Conservation (phyloP, 2,329 filamentous ascomycete genomes). For the Talaromyces sp. region DNA sequence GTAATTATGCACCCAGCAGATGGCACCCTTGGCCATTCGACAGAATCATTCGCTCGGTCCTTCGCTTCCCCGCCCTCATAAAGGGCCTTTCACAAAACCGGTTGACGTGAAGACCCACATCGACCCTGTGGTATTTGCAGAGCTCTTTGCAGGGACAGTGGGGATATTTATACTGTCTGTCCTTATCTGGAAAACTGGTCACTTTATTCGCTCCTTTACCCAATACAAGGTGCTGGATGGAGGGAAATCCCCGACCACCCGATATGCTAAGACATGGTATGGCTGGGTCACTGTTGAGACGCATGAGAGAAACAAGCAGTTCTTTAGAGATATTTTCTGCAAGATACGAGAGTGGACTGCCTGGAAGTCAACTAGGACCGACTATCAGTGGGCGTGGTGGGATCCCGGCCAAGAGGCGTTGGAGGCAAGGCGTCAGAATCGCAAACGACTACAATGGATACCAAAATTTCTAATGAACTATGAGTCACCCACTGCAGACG, state of each 20-base stretch:
- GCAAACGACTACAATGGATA: conserved; percentile 24
- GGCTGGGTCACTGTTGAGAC: conserved; percentile 42
- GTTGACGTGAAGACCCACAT: conserved; percentile 30
- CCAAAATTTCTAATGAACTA: conserved; percentile 32
- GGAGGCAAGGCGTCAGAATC: conserved; percentile 22
- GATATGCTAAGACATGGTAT: conserved; percentile 47
- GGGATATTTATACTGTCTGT: conserved; percentile 42
- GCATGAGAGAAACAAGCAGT: conserved; percentile 33
- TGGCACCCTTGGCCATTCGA: conserved; percentile 35
- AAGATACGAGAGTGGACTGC: conserved; percentile 30
- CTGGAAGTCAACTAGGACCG: conserved; percentile 39
- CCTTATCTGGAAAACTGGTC: conserved; percentile 43
- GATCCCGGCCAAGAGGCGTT: conserved; percentile 35
- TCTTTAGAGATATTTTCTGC: conserved; percentile 22
- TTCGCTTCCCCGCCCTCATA: conserved; percentile 27
- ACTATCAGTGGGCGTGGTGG: conserved; percentile 48
- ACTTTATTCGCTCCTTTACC: conserved; percentile 41
- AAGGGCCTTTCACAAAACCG: conserved; percentile 26
- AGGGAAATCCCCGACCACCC: conserved; percentile 34
- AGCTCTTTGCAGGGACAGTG: conserved; percentile 40
- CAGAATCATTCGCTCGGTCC: conserved; percentile 28
- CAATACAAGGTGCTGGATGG: conserved; percentile 34
- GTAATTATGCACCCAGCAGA: conserved; percentile 10
- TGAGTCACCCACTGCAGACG: conserved; percentile 25
- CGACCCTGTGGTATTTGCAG: conserved; percentile 32